Base-by-base conservation (phyloP, 495 filamentous ascomycete genomes). In the Aspergillus leporis region DNA sequence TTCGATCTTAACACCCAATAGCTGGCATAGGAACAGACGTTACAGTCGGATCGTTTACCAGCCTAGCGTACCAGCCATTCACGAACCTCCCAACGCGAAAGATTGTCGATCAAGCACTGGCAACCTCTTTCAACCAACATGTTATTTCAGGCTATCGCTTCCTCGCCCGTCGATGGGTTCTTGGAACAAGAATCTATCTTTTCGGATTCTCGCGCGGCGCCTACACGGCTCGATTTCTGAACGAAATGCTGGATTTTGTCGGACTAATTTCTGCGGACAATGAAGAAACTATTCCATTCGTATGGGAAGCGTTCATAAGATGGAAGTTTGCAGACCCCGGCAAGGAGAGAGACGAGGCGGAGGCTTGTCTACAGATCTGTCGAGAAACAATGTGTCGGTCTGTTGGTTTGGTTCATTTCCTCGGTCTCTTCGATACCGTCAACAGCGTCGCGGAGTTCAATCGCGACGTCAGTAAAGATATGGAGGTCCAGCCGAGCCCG, bases 151-250 rank as follows among this genome's bases (percentile, higher is more conserved):
- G 79, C 4, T 82, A 82, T 51, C 65, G 69, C 14, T 82, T 82
- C 61, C 51, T 81, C 28, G 78, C 78, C 65, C 69, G 78, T 16
- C 78, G 76, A 55, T 75, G 73, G 57, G 47, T 59, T 4, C 55
- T 63, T 23, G 78, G 71, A 5, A 68, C 77, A 31, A 66, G 67
- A 36, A 79, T 82, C 49, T 79, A 79, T 59, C 72, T 82, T 60
- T 79, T 82, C 53, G 78, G 79, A 31, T 81, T 81, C 56, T 75
- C 72, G 2, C 74, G 79, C 30, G 78, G 79, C 18, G 79, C 79
- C 13, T 81, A 77, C 61, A 81, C 78, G 1, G 78, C 77, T 2
- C 76, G 75, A 10, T 78, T 80, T 56, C 71, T 82, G 12, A 76
- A 79, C 22, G 70, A 76, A 30, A 75, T 82, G 72, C 65, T 82